phyloP scores from a whole-genome alignment of 768 basidiomycete species.

The Suillus alpinus region DNA sequence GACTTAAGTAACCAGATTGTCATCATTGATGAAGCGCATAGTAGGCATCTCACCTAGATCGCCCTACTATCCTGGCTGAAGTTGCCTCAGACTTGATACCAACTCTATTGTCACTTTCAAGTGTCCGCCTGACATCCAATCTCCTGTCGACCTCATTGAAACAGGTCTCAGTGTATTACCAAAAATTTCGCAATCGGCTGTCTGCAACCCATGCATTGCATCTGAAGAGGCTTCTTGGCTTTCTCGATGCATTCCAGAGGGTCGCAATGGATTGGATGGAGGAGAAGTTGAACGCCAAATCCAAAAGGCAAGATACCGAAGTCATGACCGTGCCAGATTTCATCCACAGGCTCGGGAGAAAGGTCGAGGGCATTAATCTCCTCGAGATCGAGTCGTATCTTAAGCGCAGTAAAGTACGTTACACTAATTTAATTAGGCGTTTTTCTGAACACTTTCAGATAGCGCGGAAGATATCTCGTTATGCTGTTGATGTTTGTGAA shows the following conservation, averaged over 20 bases:
- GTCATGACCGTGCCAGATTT: conserved; percentile 71
- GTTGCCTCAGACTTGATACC: conserved; percentile 72
- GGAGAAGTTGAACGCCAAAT: conserved; percentile 16
- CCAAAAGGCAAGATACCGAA: conserved; percentile 34
- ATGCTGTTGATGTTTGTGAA: conserved; percentile 59
- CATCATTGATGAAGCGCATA: conserved; percentile 96
- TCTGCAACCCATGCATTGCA: conserved; percentile 71
- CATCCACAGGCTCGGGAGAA: conserved; percentile 61
- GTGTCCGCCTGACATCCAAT: conserved; percentile 55
- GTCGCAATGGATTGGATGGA: conserved; percentile 53
- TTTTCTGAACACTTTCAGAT: conserved; percentile 37
- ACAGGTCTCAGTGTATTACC: conserved; percentile 77
- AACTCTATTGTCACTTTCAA: conserved; percentile 84
- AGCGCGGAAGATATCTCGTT: conserved; percentile 82
- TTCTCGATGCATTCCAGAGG: conserved; percentile 67
- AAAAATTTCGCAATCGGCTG: conserved; percentile 75
- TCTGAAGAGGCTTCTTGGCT: conserved; percentile 71
- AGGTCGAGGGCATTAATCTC: conserved; percentile 74
- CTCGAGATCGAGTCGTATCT: conserved; percentile 82
- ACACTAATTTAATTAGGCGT: not conserved
- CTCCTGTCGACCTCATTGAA: conserved; percentile 60
- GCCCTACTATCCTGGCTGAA: not conserved
- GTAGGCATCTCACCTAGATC: conserved; percentile 42
- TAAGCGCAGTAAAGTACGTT: conserved; percentile 71
- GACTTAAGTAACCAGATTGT: conserved; percentile 82